Evolutionary conservation across 2,329 filamentous ascomycete genomes (phyloP).

Genomic region (Pseudocercospora fijiensis): DNA sequence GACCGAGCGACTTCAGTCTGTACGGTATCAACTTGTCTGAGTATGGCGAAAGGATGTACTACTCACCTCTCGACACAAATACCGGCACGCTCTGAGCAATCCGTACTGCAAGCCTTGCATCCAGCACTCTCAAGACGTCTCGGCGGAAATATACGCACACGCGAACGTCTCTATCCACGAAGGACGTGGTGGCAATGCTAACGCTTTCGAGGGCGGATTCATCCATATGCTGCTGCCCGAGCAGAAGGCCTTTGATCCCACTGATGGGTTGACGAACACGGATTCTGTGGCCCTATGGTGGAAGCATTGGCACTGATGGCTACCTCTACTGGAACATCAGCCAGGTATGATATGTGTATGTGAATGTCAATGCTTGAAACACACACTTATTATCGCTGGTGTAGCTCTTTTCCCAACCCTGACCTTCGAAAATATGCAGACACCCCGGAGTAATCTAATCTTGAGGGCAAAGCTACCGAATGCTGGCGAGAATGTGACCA

Average conservation of each 20-base stretch:
- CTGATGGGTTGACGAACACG: constrained; percentile 41
- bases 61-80: constrained; percentile 44
- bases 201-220: constrained; percentile 48
- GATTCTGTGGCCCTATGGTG: constrained; percentile 48
- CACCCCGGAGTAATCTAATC: constrained; percentile 51
- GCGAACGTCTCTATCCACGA: constrained; percentile 50
- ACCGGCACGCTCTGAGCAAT: constrained; percentile 40
- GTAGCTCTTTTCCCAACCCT: constrained; percentile 37
- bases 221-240: constrained; percentile 51
- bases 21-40: constrained; percentile 42
- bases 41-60: constrained; percentile 45
- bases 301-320: constrained; percentile 45
- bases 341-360: constrained; percentile 45
- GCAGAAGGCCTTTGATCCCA: constrained; percentile 48
- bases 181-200: constrained; percentile 47
- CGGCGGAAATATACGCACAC: constrained; percentile 45
- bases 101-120: constrained; percentile 37
- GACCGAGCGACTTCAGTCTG: too few species aligned
- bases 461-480: constrained; percentile 46
- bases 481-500: constrained; percentile 43
- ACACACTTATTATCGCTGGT: neutral
- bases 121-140: constrained; percentile 32
- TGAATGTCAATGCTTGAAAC: neutral
- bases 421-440: constrained; percentile 44
- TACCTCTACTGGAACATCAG: constrained; percentile 54